Conservation (phyloP, 768 basidiomycete species). For the Serendipita vermifera region DNA sequence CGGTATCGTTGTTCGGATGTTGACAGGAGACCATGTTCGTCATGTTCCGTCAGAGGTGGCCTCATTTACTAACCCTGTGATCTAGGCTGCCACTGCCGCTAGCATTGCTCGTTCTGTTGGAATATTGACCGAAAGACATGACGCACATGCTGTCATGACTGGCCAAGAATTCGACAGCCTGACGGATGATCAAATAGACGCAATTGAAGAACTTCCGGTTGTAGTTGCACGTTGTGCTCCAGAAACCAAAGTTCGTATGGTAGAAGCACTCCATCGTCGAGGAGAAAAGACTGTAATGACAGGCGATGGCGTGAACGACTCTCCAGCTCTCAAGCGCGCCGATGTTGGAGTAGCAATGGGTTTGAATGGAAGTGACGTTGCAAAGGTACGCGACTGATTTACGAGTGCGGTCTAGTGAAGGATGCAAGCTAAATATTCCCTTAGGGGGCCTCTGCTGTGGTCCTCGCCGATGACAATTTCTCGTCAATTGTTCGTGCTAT, state of each 20-base stretch:
- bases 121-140: slow-evolving; percentile 26
- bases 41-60: neutral
- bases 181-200: slow-evolving; percentile 40
- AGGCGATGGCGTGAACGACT: slow-evolving; percentile 54
- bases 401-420: too few species aligned
- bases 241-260: slow-evolving; percentile 53
- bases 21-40: slow-evolving; percentile 38
- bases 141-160: slow-evolving; percentile 24
- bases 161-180: slow-evolving; percentile 41
- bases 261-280: slow-evolving; percentile 40
- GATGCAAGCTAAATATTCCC: neutral
- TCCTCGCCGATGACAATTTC: slow-evolving; percentile 54
- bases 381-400: too few species aligned
- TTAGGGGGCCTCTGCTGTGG: slow-evolving; percentile 44
- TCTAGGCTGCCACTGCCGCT: slow-evolving; percentile 33
- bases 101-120: slow-evolving; percentile 41
- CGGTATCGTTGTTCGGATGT: slow-evolving; percentile 38
- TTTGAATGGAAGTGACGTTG: slow-evolving; percentile 35
- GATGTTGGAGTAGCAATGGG: slow-evolving; percentile 54
- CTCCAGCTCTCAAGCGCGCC: slow-evolving; percentile 44
- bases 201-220: slow-evolving; percentile 34
- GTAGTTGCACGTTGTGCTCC: slow-evolving; percentile 54
- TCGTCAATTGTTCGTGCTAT: slow-evolving; percentile 51
- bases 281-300: slow-evolving; percentile 49
- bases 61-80: neutral